Evolutionary conservation across 1,284 basidiomycete genomes (phyloP), one percentile per base, ranked within the genome.

Genomic region (Ceratobasidium sp.): DNA sequence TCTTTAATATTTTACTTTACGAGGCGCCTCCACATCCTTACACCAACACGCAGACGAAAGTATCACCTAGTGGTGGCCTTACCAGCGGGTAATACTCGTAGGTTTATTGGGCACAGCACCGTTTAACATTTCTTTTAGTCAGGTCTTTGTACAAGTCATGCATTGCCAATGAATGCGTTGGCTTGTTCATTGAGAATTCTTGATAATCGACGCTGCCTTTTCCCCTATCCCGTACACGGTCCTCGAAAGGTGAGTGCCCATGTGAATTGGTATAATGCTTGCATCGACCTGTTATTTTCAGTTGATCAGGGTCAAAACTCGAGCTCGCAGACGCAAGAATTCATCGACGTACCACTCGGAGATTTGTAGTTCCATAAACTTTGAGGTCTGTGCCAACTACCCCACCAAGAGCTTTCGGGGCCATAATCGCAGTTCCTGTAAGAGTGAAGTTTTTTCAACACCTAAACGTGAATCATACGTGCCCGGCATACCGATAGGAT

Each of bases 181-280:
- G n/a, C n/a, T n/a, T n/a, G n/a, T n/a, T n/a, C n/a, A n/a, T n/a
- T n/a, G n/a, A n/a, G n/a, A n/a, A n/a, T n/a, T n/a, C n/a, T n/a
- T 52, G 54, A 76, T 74, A 2, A 76, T 35, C 43, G 72, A 73
- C 0, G 75, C 74, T 13, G 74, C 77, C 67, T 76, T 77, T 67
- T 77, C 77, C n/a, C 73, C 75, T 42, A 78, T 71, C 7, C 78
- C 80, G 57, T 80, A 81, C 12, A 77, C 72, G 32, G 78, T 73
- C 10, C 76, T 73, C 75, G 77, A 77, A n/a, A 77, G 69, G 69
- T 82, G 80, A 1, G 77, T 74, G 3, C 75, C 73, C 45, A 81
- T 65, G 29, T 77, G 76, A 31, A 78, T 69, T 1, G 80, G 80
- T 12, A 79, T 74, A 3, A 79, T 73, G 56, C 58, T 70, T 31